Conservation (phyloP, 202 grass and related monocot species). For the Setaria italica region DNA sequence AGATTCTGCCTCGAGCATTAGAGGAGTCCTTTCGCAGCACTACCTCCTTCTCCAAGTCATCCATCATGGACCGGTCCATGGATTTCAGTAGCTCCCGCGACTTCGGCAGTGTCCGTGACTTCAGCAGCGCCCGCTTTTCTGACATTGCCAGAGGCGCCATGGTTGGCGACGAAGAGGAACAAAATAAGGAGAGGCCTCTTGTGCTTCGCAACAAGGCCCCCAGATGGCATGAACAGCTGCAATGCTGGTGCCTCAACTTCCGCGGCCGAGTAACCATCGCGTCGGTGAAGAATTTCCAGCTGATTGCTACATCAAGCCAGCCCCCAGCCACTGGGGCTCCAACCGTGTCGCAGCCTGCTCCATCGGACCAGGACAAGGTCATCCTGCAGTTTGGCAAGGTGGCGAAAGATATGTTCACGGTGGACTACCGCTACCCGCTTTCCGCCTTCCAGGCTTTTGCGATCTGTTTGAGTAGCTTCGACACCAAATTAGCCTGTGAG, state of each 20-base stretch:
- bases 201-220: slow-evolving; percentile 90
- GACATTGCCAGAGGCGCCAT: slow-evolving; percentile 45
- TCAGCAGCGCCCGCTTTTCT: slow-evolving; percentile 74
- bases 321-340: slow-evolving; percentile 50
- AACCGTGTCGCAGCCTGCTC: slow-evolving; percentile 50
- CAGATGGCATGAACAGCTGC: slow-evolving; percentile 95
- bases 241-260: slow-evolving; percentile 98
- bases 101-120: slow-evolving; percentile 69
- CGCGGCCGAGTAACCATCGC: slow-evolving; percentile 90
- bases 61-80: slow-evolving; percentile 71
- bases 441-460: slow-evolving; percentile 93
- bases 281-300: slow-evolving; percentile 95
- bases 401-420: slow-evolving; percentile 94
- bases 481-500: slow-evolving; percentile 96
- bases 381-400: slow-evolving; percentile 96
- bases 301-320: slow-evolving; percentile 62
- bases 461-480: slow-evolving; percentile 94
- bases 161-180: slow-evolving; percentile 41
- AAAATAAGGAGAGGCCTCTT: slow-evolving; percentile 74
- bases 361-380: slow-evolving; percentile 75
- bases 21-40: slow-evolving; percentile 81
- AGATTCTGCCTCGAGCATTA: slow-evolving; percentile 67
- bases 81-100: slow-evolving; percentile 75
- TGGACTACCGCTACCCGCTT: slow-evolving; percentile 96
- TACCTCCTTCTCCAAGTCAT: slow-evolving; percentile 74